phyloP scores from a whole-genome alignment of 2,329 filamentous ascomycete species.

The Pestalotiopsis sp. region DNA sequence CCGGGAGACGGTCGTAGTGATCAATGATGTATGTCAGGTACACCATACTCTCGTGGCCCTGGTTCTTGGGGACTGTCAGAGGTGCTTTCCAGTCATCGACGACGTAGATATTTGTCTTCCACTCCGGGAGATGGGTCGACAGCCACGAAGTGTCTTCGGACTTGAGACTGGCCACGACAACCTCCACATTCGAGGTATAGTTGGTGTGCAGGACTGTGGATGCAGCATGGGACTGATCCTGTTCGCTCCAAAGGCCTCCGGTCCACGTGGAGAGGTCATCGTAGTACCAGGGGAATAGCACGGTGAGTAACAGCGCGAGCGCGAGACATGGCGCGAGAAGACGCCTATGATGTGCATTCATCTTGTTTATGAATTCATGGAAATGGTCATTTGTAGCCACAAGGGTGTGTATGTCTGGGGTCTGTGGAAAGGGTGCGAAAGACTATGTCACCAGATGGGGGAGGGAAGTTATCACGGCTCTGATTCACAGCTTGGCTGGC shows the following conservation, averaged over 20 bases:
- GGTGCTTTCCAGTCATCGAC: conserved; percentile 48
- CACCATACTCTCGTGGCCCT: conserved; percentile 54
- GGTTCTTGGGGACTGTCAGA: conserved; percentile 49
- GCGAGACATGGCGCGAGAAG: background rate
- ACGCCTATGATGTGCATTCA: background rate
- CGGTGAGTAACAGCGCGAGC: background rate
- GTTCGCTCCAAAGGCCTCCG: background rate
- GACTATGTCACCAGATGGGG: too few relatives aligned
- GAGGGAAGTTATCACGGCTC: too few relatives aligned
- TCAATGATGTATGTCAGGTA: conserved; percentile 54
- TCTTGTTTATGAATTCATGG: background rate
- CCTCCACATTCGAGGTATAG: conserved; percentile 19
- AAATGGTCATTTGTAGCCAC: background rate
- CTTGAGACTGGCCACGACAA: conserved; percentile 33
- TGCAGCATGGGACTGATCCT: background rate
- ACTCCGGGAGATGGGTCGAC: conserved; percentile 34
- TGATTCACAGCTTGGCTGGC: too few relatives aligned
- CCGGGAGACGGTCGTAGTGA: conserved; percentile 46
- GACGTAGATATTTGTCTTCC: conserved; percentile 55
- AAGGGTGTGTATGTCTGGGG: too few relatives aligned
- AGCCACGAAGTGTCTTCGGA: conserved; percentile 40
- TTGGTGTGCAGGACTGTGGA: background rate
- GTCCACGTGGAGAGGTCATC: background rate
- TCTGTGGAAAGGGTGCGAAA: too few relatives aligned
- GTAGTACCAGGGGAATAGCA: background rate